These are phyloP conservation scores for Neonectria punicea DNA, from an alignment of 2,329 filamentous ascomycete species.

Conservation along the genomic window DNA sequence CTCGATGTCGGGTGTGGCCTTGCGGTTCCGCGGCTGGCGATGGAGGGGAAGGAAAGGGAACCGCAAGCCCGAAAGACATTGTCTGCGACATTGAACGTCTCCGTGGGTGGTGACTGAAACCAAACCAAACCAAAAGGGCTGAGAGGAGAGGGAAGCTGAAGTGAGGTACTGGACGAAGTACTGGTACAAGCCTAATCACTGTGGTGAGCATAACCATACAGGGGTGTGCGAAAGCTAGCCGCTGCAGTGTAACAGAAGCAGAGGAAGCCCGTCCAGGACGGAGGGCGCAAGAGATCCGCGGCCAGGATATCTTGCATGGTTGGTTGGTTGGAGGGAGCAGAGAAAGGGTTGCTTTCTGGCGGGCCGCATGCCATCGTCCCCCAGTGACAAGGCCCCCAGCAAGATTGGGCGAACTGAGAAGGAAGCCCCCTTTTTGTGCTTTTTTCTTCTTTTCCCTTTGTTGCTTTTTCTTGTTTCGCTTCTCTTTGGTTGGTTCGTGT, in stretches of 20 bases:
- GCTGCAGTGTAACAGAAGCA: conserved; percentile 37
- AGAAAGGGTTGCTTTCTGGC: conserved; percentile 9
- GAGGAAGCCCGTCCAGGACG: not conserved
- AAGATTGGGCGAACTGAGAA: not conserved
- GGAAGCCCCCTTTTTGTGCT: conserved; percentile 18
- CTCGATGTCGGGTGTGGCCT: conserved; percentile 17
- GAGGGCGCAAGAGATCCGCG: conserved; percentile 35
- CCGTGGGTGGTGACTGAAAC: not conserved
- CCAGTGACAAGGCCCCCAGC: not conserved
- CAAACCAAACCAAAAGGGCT: too few relatives aligned
- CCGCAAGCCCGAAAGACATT: not conserved
- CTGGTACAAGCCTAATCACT: not conserved
- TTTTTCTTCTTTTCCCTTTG: conserved; percentile 15
- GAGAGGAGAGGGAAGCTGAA: not conserved
- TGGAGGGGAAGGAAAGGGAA: not conserved
- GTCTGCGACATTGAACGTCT: not conserved
- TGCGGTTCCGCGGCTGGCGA: conserved; percentile 14
- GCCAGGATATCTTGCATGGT: conserved; percentile 37
- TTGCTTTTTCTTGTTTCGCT: not conserved
- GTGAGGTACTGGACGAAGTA: not conserved
- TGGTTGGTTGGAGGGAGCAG: not conserved
- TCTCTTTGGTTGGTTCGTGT: not conserved
- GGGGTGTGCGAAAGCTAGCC: not conserved
- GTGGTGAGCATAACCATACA: not conserved
- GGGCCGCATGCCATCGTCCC: not conserved